Conservation (phyloP, 2,329 filamentous ascomycete genomes). For the Zasmidium cellare region DNA sequence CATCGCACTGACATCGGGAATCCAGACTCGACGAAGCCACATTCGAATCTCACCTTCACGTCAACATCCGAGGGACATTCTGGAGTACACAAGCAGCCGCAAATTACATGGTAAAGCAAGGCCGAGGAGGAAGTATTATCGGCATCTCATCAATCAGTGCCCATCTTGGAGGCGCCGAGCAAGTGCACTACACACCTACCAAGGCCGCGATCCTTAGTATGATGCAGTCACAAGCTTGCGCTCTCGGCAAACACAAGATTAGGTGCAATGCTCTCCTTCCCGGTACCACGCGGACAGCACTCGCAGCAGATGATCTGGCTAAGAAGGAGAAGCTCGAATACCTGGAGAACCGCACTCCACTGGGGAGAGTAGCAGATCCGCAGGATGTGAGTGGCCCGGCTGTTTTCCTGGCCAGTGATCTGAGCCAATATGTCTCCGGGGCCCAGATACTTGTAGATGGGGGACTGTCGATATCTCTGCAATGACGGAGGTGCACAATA, state of each 20-base stretch:
- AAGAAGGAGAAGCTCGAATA: conserved; percentile 70
- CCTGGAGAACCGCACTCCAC: conserved; percentile 77
- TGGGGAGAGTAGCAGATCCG: conserved; percentile 66
- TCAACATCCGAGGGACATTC: conserved; percentile 83
- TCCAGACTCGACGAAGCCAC: conserved; percentile 62
- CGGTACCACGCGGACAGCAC: conserved; percentile 77
- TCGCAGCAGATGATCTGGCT: conserved; percentile 77
- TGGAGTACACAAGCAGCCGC: conserved; percentile 83
- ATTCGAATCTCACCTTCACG: conserved; percentile 70
- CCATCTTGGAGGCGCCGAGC: conserved; percentile 72
- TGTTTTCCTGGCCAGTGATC: conserved; percentile 76
- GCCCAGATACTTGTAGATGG: conserved; percentile 15
- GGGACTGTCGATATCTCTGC: conserved; percentile 11
- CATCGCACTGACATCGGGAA: background rate
- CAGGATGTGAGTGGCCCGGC: conserved; percentile 77
- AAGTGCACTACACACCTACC: conserved; percentile 85
- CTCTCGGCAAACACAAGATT: conserved; percentile 72
- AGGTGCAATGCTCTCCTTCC: conserved; percentile 81
- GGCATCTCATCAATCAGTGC: conserved; percentile 73
- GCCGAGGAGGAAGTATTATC: conserved; percentile 76
- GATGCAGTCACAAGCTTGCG: conserved; percentile 80
- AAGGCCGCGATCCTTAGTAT: conserved; percentile 78
- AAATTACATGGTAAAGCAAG: conserved; percentile 71
- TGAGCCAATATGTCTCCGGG: conserved; percentile 65
- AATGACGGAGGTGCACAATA: too few relatives aligned